These are phyloP conservation scores for Mediolabrus comicus DNA, from an alignment of 108 stramenopile genomes.

Conservation along the genomic window DNA sequence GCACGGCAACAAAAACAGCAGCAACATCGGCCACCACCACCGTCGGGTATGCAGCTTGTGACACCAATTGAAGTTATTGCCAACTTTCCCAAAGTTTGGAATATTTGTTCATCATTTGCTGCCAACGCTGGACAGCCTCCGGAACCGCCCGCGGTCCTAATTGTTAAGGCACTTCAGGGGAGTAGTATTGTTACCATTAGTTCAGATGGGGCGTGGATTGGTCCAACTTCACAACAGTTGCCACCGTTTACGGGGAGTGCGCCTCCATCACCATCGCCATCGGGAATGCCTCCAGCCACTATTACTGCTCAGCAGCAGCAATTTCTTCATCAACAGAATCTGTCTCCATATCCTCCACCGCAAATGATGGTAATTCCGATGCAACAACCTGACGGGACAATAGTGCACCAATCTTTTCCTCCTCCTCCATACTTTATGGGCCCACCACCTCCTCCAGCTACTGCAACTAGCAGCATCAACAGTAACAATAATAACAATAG, in stretches of 20 bases:
- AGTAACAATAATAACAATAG: background rate
- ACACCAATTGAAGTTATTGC: constrained; percentile 49
- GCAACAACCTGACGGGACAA: constrained; percentile 4
- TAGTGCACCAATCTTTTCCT: background rate
- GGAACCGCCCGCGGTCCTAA: constrained; percentile 17
- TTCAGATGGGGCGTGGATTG: constrained; percentile 56
- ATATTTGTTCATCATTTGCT: constrained; percentile 39
- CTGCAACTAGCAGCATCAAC: constrained; percentile 1
- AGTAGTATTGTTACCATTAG: constrained; percentile 48
- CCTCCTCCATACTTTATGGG: constrained; percentile 5
- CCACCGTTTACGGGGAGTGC: constrained; percentile 13
- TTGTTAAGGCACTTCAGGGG: constrained; percentile 39
- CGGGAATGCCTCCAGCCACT: background rate
- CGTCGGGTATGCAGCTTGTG: constrained; percentile 21
- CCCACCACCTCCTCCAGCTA: background rate
- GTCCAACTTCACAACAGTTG: constrained; percentile 37
- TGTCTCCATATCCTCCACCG: constrained; percentile 13
- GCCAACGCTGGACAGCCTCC: background rate
- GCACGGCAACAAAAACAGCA: background rate
- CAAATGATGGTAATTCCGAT: constrained; percentile 11
- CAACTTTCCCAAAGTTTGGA: constrained; percentile 60
- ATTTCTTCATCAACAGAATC: constrained; percentile 14
- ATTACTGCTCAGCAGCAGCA: background rate
- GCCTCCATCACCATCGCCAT: background rate
- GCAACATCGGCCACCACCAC: constrained; percentile 31